phyloP scores from a whole-genome alignment of 768 basidiomycete genomes.

The Lepiota brunneoincarnata region DNA sequence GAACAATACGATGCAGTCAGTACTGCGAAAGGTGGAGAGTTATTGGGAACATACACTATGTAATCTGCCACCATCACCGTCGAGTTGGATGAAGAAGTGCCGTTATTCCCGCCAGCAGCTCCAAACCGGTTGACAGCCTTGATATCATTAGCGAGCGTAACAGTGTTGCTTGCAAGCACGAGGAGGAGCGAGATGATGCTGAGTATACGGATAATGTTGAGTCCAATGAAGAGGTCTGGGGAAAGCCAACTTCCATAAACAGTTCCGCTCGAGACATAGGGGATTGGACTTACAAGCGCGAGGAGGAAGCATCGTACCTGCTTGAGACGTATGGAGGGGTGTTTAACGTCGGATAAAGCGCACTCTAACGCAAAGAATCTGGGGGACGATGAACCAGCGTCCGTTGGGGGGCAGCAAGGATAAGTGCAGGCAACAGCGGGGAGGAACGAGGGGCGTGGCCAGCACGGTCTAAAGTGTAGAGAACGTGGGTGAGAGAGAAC shows the following conservation, averaged over 20 bases:
- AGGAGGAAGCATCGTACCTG: slow-evolving; percentile 31
- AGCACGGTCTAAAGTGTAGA: slow-evolving; percentile 1
- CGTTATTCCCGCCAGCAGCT: slow-evolving; percentile 32
- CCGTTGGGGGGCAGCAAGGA: neutral
- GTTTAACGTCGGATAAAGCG: neutral
- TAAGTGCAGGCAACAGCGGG: neutral
- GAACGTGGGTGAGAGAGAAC: neutral
- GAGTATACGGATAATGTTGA: slow-evolving; percentile 75
- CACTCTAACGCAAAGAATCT: neutral
- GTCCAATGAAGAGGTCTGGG: slow-evolving; percentile 64
- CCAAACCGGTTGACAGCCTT: slow-evolving; percentile 70
- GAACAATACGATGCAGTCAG: slow-evolving; percentile 6
- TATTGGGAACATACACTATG: neutral
- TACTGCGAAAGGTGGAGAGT: neutral
- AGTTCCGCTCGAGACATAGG: neutral
- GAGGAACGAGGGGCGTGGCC: slow-evolving; percentile 3
- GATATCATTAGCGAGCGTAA: slow-evolving; percentile 70
- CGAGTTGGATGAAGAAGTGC: slow-evolving; percentile 10
- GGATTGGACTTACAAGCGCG: slow-evolving; percentile 30
- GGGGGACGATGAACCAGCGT: slow-evolving; percentile 2
- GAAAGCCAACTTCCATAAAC: neutral
- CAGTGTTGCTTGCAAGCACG: slow-evolving; percentile 77
- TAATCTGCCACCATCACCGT: neutral
- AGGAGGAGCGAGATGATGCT: slow-evolving; percentile 79
- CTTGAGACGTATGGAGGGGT: neutral